These are phyloP conservation scores for Aphanomyces stellatus DNA, from an alignment of 352 stramenopile species.

Conservation along the genomic window DNA sequence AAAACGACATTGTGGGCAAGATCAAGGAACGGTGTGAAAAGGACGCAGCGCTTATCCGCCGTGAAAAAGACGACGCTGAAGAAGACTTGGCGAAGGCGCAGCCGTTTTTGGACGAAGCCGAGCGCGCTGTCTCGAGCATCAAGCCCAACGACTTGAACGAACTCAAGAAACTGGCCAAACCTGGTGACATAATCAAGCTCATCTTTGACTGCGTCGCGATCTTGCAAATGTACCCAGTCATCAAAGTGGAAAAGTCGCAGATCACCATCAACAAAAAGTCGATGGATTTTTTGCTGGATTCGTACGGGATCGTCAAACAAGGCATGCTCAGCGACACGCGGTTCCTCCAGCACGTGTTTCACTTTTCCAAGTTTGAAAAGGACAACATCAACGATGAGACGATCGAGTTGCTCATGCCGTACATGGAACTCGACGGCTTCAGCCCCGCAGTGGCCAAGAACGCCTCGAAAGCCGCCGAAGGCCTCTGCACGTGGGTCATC, in stretches of 20 bases:
- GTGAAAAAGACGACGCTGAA: constrained; percentile 81
- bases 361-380: constrained; percentile 87
- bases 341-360: constrained; percentile 85
- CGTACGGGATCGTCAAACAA: constrained; percentile 71
- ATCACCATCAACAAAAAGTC: constrained; percentile 79
- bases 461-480: constrained; percentile 84
- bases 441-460: constrained; percentile 72
- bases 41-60: constrained; percentile 65
- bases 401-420: constrained; percentile 87
- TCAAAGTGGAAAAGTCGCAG: constrained; percentile 49
- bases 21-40: constrained; percentile 82
- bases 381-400: constrained; percentile 92
- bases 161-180: constrained; percentile 88
- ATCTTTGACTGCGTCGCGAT: constrained; percentile 89
- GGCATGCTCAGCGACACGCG: constrained; percentile 83
- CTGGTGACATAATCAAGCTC: constrained; percentile 87
- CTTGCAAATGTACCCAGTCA: constrained; percentile 77
- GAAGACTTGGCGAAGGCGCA: constrained; percentile 85
- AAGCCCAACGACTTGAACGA: constrained; percentile 88
- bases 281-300: constrained; percentile 77
- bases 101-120: constrained; percentile 85
- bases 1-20: constrained; percentile 79
- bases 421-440: constrained; percentile 84
- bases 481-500: constrained; percentile 84
- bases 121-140: constrained; percentile 78